phyloP scores from a whole-genome alignment of 768 basidiomycete species.

The Lepiota venenata region DNA sequence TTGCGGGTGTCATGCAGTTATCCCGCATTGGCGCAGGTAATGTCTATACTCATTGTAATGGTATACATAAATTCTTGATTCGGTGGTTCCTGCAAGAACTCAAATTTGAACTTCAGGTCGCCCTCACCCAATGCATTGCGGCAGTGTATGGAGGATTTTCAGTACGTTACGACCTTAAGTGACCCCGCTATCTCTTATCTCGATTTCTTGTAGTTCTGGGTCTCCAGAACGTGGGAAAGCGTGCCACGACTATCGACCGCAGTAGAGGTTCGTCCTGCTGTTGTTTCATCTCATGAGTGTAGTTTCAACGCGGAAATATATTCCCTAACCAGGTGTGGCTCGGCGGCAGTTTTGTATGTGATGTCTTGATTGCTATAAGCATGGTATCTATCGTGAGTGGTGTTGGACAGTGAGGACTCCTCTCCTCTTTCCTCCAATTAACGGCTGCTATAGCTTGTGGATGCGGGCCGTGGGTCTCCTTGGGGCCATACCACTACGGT shows the following conservation, averaged over 20 bases:
- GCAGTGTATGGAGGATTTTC: slow-evolving; percentile 7
- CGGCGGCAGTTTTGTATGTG: slow-evolving; percentile 10
- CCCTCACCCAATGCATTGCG: not conserved
- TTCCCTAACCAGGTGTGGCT: slow-evolving; percentile 8
- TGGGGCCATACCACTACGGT: slow-evolving; percentile 11
- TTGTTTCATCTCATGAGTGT: not conserved
- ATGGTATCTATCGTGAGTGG: slow-evolving; percentile 13
- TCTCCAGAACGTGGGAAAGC: slow-evolving; percentile 2
- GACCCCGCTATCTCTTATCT: not conserved
- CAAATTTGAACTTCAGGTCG: not conserved
- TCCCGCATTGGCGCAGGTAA: not conserved
- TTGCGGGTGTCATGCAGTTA: not conserved
- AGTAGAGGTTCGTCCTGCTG: not conserved
- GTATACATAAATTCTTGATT: not conserved
- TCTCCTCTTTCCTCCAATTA: not conserved
- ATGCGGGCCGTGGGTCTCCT: slow-evolving; percentile 10
- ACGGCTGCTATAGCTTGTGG: not conserved
- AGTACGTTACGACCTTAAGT: not conserved
- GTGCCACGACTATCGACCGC: not conserved
- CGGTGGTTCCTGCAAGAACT: not conserved
- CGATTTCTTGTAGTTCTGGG: not conserved
- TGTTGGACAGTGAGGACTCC: not conserved
- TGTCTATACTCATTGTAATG: slow-evolving; percentile 7
- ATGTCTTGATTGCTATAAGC: slow-evolving; percentile 11
- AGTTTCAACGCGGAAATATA: too few species aligned